Evolutionary conservation across 805 yeast species (phyloP).

Genomic region (Nakazawaea ishiwadae): DNA sequence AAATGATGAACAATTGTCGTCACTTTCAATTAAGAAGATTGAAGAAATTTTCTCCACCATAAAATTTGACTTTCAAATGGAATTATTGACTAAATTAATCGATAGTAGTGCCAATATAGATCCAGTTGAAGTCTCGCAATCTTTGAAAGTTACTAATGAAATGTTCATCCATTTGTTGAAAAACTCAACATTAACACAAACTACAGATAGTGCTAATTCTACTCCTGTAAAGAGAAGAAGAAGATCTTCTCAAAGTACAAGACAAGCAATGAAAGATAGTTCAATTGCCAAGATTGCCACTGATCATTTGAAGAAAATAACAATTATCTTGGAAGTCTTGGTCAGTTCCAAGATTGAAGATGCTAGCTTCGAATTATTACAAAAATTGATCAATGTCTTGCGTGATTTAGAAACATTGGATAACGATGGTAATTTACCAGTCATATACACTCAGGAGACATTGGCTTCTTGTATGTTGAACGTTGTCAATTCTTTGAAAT

Average conservation of each 20-base stretch:
- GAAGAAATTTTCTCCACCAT: conserved; percentile 51
- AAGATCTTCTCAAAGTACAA: conserved; percentile 70
- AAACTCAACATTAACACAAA: conserved; percentile 31
- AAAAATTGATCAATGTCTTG: conserved; percentile 48
- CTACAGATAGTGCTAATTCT: conserved; percentile 26
- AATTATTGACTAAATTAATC: conserved; percentile 54
- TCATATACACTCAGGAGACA: conserved; percentile 85
- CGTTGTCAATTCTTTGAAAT: conserved; percentile 53
- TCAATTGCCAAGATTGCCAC: conserved; percentile 74
- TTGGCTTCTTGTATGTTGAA: conserved; percentile 81
- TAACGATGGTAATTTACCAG: conserved; percentile 87
- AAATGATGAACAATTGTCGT: conserved; percentile 37
- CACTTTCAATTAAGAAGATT: conserved; percentile 46
- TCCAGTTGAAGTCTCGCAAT: conserved; percentile 47
- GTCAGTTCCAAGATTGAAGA: conserved; percentile 13
- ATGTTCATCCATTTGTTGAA: conserved; percentile 56
- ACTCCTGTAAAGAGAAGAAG: conserved; percentile 68
- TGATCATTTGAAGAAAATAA: conserved; percentile 68
- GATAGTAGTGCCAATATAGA: conserved; percentile 44
- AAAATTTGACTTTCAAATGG: conserved; percentile 52
- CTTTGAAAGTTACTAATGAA: conserved; percentile 48
- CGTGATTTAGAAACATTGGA: conserved; percentile 82
- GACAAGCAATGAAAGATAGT: conserved; percentile 69
- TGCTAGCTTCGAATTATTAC: conserved; percentile 32
- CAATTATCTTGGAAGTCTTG: conserved; percentile 73